Evolutionary conservation across 768 basidiomycete genomes (phyloP).

Genomic region (Pleurotus platypus): DNA sequence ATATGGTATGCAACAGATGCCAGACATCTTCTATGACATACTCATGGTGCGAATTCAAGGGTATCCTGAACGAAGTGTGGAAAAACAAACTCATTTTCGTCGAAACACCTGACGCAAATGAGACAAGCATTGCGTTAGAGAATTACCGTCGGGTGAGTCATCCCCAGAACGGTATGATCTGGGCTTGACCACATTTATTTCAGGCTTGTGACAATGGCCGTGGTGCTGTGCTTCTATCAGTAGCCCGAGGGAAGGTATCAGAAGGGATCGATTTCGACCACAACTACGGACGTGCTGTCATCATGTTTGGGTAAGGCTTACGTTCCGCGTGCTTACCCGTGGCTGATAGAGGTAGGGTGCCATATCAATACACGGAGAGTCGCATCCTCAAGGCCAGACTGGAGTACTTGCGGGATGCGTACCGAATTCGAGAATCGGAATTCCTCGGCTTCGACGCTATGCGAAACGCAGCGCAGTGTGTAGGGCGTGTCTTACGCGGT

Average conservation of each 20-base stretch:
- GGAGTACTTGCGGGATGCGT: slow-evolving; percentile 97
- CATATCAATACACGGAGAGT: slow-evolving; percentile 98
- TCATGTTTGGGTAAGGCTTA: slow-evolving; percentile 92
- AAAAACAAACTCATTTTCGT: slow-evolving; percentile 99
- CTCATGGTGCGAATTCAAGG: slow-evolving; percentile 43
- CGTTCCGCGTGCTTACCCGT: not conserved
- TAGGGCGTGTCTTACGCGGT: slow-evolving; percentile 94
- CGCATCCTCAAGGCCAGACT: slow-evolving; percentile 95
- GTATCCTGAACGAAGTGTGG: slow-evolving; percentile 98
- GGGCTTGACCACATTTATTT: slow-evolving; percentile 8
- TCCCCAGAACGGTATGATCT: not conserved
- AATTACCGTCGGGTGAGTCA: slow-evolving; percentile 79
- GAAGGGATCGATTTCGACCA: slow-evolving; percentile 99
- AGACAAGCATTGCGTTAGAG: slow-evolving; percentile 96
- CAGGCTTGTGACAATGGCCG: slow-evolving; percentile 98
- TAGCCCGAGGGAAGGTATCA: slow-evolving; percentile 97
- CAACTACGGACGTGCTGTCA: slow-evolving; percentile 97
- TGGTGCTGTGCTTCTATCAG: slow-evolving; percentile 93
- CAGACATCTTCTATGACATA: not conserved
- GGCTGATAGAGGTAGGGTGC: slow-evolving; percentile 52
- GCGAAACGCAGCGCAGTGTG: slow-evolving; percentile 98
- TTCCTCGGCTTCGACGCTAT: slow-evolving; percentile 99
- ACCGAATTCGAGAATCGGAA: slow-evolving; percentile 97
- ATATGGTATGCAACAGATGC: slow-evolving; percentile 74
- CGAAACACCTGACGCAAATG: slow-evolving; percentile 98